phyloP scores from a whole-genome alignment of 345 rosid species.

The Salix dunnii region DNA sequence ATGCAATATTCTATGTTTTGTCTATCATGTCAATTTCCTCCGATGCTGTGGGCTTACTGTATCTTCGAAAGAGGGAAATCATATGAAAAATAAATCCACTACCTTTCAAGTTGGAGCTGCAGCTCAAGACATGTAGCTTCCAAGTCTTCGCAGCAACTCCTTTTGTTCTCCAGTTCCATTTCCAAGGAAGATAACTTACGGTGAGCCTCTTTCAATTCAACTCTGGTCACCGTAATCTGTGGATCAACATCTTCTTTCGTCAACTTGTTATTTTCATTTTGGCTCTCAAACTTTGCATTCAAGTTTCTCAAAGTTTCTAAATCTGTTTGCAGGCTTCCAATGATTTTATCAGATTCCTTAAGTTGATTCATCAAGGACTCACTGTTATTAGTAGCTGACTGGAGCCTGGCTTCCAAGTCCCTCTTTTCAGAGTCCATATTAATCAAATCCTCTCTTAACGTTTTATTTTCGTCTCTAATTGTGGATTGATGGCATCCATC shows the following conservation, averaged over 20 bases:
- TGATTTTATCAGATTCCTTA: conserved; percentile 39
- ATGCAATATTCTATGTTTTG: background rate
- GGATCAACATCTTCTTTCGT: conserved; percentile 36
- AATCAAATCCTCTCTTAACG: conserved; percentile 20
- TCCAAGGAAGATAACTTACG: conserved; percentile 35
- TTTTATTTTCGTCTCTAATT: conserved; percentile 36
- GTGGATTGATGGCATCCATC: conserved; percentile 22
- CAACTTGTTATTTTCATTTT: conserved; percentile 34
- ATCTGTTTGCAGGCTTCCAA: conserved; percentile 36
- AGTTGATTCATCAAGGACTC: conserved; percentile 30
- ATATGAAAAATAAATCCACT: background rate
- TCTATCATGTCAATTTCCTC: background rate
- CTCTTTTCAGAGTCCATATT: conserved; percentile 29
- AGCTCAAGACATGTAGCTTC: conserved; percentile 45
- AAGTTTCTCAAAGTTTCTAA: conserved; percentile 34
- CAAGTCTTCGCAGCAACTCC: conserved; percentile 42
- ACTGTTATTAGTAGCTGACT: conserved; percentile 27
- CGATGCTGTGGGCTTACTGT: background rate
- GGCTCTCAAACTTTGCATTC: conserved; percentile 31
- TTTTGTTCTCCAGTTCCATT: conserved; percentile 42
- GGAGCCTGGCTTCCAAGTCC: conserved; percentile 25
- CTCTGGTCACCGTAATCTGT: conserved; percentile 32
- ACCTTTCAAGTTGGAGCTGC: conserved; percentile 56
- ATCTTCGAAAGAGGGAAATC: background rate
- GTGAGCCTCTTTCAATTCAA: conserved; percentile 35